These are phyloP conservation scores for Selaginella moellendorffii DNA, from an alignment of 75 land plant genomes.

Conservation along the genomic window DNA sequence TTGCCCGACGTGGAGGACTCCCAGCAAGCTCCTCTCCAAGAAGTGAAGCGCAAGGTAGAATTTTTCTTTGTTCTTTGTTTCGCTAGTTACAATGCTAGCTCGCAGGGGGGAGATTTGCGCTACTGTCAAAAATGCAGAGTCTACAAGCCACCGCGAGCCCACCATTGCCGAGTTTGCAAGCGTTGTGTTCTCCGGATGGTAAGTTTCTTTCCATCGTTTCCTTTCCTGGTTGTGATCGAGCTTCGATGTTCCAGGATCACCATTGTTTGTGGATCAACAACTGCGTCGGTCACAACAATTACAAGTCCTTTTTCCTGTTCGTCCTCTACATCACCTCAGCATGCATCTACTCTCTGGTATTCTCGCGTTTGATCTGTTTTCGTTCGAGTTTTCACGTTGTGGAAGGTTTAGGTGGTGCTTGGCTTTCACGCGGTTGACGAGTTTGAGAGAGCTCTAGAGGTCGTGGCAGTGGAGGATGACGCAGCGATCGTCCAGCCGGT, in stretches of 20 bases:
- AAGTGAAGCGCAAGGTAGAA: slow-evolving; percentile 87
- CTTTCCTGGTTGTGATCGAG: not conserved
- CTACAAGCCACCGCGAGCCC: not conserved
- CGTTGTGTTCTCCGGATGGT: not conserved
- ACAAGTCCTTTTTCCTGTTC: slow-evolving; percentile 88
- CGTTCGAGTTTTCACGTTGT: not conserved
- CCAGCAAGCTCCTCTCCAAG: slow-evolving; percentile 53
- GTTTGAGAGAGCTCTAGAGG: not conserved
- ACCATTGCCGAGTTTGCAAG: not conserved
- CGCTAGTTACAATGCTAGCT: not conserved
- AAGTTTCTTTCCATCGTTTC: not conserved
- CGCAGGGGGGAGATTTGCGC: slow-evolving; percentile 82
- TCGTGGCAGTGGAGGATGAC: not conserved
- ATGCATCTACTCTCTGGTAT: slow-evolving; percentile 23
- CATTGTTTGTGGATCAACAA: slow-evolving; percentile 98
- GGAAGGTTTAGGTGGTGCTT: not conserved
- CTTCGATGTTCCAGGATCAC: slow-evolving; percentile 19
- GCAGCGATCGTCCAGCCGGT: not conserved
- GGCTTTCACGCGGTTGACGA: not conserved
- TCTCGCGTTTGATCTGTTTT: not conserved
- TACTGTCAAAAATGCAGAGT: slow-evolving; percentile 76
- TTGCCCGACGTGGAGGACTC: slow-evolving; percentile 61
- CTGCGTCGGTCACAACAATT: slow-evolving; percentile 95
- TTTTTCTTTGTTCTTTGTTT: slow-evolving; percentile 1
- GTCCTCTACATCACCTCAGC: slow-evolving; percentile 62